Evolutionary conservation across 768 basidiomycete genomes (phyloP).

Genomic region (Naganishia vaughanmartiniae): DNA sequence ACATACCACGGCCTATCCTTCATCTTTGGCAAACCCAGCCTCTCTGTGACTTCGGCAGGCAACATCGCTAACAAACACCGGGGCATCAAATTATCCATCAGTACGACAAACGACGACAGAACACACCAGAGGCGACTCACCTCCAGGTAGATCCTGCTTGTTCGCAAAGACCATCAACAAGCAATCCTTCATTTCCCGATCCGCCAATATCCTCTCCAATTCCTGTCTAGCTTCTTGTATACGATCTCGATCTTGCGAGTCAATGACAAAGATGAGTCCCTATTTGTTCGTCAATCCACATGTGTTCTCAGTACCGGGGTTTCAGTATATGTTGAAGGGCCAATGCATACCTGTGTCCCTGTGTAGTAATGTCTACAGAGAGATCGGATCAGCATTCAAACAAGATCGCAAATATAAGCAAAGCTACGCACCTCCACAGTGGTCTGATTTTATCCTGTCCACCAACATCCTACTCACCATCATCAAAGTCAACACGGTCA

Average conservation of each 20-base stretch:
- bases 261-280: slow-evolving; percentile 96
- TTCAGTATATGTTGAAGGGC: slow-evolving; percentile 22
- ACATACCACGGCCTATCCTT: slow-evolving; percentile 98
- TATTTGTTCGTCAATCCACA: slow-evolving; percentile 23
- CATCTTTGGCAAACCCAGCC: slow-evolving; percentile 91
- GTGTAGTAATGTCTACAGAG: slow-evolving; percentile 78
- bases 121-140: slow-evolving; percentile 57
- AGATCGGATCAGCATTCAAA: neutral
- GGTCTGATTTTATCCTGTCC: slow-evolving; percentile 50
- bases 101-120: neutral
- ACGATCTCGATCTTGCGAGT: slow-evolving; percentile 90
- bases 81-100: neutral
- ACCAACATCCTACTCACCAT: slow-evolving; percentile 66
- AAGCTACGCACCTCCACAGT: slow-evolving; percentile 62
- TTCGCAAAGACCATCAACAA: slow-evolving; percentile 96
- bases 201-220: slow-evolving; percentile 89
- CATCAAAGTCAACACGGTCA: slow-evolving; percentile 52
- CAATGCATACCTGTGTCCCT: slow-evolving; percentile 68
- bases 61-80: slow-evolving; percentile 72
- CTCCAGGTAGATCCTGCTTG: slow-evolving; percentile 96
- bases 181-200: slow-evolving; percentile 98
- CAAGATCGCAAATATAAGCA: neutral
- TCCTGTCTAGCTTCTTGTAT: slow-evolving; percentile 96
- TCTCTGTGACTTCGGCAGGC: slow-evolving; percentile 98
- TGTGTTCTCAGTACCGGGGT: neutral